Base-by-base conservation (phyloP, 2,329 filamentous ascomycete species). In the Hyphodiscus sp. region DNA sequence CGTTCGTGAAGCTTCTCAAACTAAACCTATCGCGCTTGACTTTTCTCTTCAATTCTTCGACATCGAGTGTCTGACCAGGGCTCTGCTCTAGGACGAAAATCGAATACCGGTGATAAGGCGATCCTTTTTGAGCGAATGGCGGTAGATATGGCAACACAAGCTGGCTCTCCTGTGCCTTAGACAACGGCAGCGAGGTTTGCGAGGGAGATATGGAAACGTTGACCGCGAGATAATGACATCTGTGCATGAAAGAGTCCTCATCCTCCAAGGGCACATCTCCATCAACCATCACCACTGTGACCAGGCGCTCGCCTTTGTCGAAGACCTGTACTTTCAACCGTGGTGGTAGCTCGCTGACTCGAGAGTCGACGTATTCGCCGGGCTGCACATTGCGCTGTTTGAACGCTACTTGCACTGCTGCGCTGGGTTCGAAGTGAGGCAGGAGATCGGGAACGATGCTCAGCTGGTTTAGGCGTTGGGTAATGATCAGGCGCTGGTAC, bases 391-490 rank as follows among this genome's bases (percentile, higher is more conserved):
- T 82, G 63, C 78, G 79, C 56, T 81, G 78, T 62, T 82, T 81
- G 72, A 96, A 97, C 64, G 82, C 86, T 56, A 99, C 78, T 65
- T 87, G 83, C 52, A 96, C 87, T 61, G 95, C 89, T 61, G 86
- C 83, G 10, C 78, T 78, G 2, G 91, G 87, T 49, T 92, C 82
- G 61, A 96, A 81, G 63, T 85, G 80, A 50, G 91, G 85, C 3
- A 97, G 79, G 20, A 97, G 76, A 70, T 99, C 94, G 15, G 94
- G 94, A 7, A 95, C 81, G 53, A 99, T 84, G 65, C 85, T 80
- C 77, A 97, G 87, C 69, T 96, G 90, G 47, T 81, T 76, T 66
- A 97, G 86, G 67, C 94, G 87, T 76, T 99, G 94, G 58, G 84
- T 77, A 59, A 95, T 81, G 58, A 97, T 74, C 63, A 83, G 82